phyloP scores from a whole-genome alignment of 2,329 filamentous ascomycete species.

The Ceratocystiopsis minuta region DNA sequence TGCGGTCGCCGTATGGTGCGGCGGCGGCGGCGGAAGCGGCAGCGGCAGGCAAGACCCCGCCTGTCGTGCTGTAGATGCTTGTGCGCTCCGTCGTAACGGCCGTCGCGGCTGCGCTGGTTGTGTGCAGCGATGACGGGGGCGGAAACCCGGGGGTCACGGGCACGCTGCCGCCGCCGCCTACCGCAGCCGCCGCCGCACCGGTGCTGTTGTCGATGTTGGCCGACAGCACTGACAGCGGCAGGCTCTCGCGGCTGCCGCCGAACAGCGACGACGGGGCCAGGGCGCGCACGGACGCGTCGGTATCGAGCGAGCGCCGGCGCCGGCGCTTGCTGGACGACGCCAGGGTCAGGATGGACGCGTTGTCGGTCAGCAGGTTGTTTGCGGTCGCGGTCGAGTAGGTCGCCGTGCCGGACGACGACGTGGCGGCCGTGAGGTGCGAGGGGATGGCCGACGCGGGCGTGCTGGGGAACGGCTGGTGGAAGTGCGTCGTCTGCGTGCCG shows the following conservation, averaged over 20 bases:
- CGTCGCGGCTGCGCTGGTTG: constrained; percentile 11
- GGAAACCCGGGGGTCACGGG: constrained; percentile 23
- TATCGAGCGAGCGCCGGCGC: constrained; percentile 64
- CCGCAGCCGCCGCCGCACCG: constrained; percentile 14
- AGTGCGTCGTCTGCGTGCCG: constrained; percentile 35
- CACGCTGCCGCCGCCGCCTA: constrained; percentile 13
- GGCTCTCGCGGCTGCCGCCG: constrained; percentile 62
- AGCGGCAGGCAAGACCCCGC: too few species aligned
- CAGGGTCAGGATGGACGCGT: constrained; percentile 70
- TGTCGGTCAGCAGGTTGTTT: constrained; percentile 67
- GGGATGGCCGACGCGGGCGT: constrained; percentile 56
- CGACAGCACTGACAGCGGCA: constrained; percentile 63
- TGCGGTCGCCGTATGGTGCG: constrained; percentile 60
- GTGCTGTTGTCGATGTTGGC: constrained; percentile 54
- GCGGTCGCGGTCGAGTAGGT: constrained; percentile 66
- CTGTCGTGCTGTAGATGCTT: too few species aligned
- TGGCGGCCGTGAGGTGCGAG: constrained; percentile 35
- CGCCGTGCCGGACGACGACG: constrained; percentile 18
- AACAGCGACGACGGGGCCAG: constrained; percentile 69
- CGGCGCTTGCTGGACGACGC: constrained; percentile 67
- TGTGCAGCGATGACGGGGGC: constrained; percentile 30
- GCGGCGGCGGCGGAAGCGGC: constrained; percentile 25
- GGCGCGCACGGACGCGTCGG: constrained; percentile 68
- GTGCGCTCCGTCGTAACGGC: background rate
- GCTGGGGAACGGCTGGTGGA: constrained; percentile 47